Percentiles rank a stretch among this genome's conserved stretches.
phyloP scores from a whole-genome alignment of 345 rosid genomes.

The Microthlaspi erraticum region DNA sequence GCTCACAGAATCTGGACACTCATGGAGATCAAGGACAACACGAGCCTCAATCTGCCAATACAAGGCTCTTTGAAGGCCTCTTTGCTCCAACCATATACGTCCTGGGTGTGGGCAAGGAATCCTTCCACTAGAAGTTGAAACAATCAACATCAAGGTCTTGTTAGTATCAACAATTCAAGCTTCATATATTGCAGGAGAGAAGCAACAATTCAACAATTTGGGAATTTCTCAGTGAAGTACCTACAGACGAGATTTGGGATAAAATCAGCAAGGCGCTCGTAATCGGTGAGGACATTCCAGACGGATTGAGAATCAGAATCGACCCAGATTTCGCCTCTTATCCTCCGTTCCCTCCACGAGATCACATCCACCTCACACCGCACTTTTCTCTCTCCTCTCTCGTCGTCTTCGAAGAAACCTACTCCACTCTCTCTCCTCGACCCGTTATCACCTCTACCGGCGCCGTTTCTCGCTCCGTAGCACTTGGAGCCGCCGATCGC shows the following conservation, averaged over 20 bases:
- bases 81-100: slow-evolving; percentile 95
- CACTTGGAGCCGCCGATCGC: slow-evolving; percentile 37
- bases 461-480: slow-evolving; percentile 16
- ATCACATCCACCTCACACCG: slow-evolving; percentile 79
- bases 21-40: slow-evolving; percentile 92
- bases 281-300: slow-evolving; percentile 91
- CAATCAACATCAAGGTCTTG: slow-evolving; percentile 13
- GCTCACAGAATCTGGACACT: slow-evolving; percentile 66
- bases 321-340: slow-evolving; percentile 68
- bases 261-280: slow-evolving; percentile 91
- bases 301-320: slow-evolving; percentile 69
- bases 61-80: slow-evolving; percentile 88
- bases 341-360: slow-evolving; percentile 91
- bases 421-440: slow-evolving; percentile 29
- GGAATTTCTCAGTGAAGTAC: slow-evolving; percentile 36
- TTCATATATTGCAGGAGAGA: neutral
- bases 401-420: slow-evolving; percentile 47
- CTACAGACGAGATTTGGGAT: slow-evolving; percentile 89
- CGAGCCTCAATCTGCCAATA: slow-evolving; percentile 99
- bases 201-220: neutral
- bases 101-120: slow-evolving; percentile 97
- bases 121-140: slow-evolving; percentile 59
- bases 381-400: slow-evolving; percentile 59
- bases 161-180: slow-evolving; percentile 14
- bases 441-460: slow-evolving; percentile 26